These are phyloP conservation scores for Mallotus repandus DNA, from an alignment of 441 rosid species.

Conservation along the genomic window DNA sequence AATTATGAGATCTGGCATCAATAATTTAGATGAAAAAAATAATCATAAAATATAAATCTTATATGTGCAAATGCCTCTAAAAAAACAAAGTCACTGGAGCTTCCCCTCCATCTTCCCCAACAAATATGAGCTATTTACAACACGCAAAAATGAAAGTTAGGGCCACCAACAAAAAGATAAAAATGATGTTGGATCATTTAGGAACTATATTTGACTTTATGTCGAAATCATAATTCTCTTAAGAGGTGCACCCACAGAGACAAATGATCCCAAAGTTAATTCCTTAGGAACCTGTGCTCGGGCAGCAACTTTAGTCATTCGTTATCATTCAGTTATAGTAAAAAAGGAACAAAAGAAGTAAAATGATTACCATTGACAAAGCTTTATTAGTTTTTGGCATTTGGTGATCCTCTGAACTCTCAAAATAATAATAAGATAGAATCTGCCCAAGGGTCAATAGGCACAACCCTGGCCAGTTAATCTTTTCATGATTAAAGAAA, in stretches of 20 bases:
- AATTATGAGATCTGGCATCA: too few species aligned
- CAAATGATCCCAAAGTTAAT: not conserved
- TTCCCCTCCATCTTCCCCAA: too few species aligned
- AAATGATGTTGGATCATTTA: too few species aligned
- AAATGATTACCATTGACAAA: constrained; percentile 18
- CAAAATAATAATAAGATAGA: constrained; percentile 2
- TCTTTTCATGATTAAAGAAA: constrained; percentile 25
- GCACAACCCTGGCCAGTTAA: constrained; percentile 21
- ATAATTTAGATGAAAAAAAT: too few species aligned
- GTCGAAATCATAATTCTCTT: not conserved
- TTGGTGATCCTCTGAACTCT: not conserved
- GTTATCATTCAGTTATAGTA: constrained; percentile 22
- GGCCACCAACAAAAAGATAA: too few species aligned
- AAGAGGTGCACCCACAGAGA: not conserved
- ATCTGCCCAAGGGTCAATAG: constrained; percentile 15
- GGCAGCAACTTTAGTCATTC: constrained; percentile 6
- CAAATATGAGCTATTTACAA: too few species aligned
- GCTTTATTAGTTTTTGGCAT: not conserved
- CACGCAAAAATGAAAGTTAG: too few species aligned
- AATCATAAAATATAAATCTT: too few species aligned
- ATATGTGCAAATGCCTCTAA: too few species aligned
- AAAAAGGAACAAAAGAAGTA: constrained; percentile 9
- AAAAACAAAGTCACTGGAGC: too few species aligned
- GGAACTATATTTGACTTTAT: not conserved
- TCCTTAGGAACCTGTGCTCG: constrained; percentile 6